These are phyloP conservation scores for Lachnellula suecica DNA, from an alignment of 2,329 filamentous ascomycete genomes.

Conservation along the genomic window DNA sequence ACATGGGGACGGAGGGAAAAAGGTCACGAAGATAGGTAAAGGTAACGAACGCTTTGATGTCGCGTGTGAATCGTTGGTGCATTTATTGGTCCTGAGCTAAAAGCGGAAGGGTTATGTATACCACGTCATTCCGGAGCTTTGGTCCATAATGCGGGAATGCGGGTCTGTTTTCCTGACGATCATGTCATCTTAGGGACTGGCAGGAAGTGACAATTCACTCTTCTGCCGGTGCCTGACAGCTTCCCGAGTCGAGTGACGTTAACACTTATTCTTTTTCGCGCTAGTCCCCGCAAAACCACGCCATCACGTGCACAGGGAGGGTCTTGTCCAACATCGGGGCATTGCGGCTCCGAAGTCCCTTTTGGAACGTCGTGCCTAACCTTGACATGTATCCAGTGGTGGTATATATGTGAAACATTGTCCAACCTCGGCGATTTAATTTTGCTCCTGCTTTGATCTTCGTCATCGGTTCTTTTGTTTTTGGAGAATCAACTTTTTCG, in stretches of 20 bases:
- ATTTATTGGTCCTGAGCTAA: constrained; percentile 5
- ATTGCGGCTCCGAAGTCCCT: too few relatives aligned
- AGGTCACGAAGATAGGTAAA: background rate
- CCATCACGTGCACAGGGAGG: background rate
- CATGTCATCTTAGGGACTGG: background rate
- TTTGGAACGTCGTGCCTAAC: too few relatives aligned
- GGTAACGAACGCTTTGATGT: background rate
- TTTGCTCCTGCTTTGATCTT: background rate
- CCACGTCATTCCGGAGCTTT: too few relatives aligned
- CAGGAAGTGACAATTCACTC: background rate
- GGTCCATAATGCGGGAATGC: too few relatives aligned
- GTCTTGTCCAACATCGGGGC: too few relatives aligned
- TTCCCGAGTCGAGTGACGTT: background rate
- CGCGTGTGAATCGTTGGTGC: background rate
- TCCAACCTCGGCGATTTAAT: background rate
- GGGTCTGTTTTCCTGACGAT: too few relatives aligned
- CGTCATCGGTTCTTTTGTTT: constrained; percentile 19
- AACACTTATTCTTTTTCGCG: background rate
- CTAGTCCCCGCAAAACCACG: background rate
- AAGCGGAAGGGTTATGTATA: too few relatives aligned
- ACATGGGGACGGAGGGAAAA: background rate
- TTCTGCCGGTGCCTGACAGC: background rate
- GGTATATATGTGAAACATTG: background rate
- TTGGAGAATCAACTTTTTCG: constrained; percentile 25
- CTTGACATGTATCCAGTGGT: background rate